Evolutionary conservation across 176 grass and related monocot genomes (phyloP).

Genomic region (Saccharum officinarum): DNA sequence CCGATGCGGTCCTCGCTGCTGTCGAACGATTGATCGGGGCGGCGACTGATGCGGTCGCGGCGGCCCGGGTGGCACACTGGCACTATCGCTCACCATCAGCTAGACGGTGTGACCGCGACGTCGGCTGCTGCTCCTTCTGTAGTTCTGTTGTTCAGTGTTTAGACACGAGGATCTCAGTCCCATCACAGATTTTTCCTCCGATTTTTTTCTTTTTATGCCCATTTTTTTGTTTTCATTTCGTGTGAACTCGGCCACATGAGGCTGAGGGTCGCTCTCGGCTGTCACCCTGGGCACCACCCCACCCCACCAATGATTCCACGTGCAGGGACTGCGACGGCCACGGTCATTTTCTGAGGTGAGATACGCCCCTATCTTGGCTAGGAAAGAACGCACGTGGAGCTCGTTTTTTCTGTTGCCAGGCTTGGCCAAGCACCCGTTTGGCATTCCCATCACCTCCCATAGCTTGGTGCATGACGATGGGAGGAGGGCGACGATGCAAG

Average conservation of each 20-base stretch:
- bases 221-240: neutral
- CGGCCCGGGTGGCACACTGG: neutral
- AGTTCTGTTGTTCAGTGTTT: neutral
- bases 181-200: neutral
- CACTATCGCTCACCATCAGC: neutral
- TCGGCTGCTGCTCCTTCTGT: neutral
- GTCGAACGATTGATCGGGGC: neutral
- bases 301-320: neutral
- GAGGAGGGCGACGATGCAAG: no score
- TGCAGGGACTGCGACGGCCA: slow-evolving; percentile 1
- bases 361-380: no score
- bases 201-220: neutral
- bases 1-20: neutral
- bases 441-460: no score
- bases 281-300: neutral
- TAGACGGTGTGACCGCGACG: neutral
- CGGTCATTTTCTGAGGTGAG: neutral
- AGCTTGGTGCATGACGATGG: no score
- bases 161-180: neutral
- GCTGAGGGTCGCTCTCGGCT: neutral
- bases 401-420: no score
- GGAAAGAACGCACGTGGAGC: no score
- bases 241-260: neutral
- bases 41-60: neutral
- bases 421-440: no score